Evolutionary conservation across 1,284 basidiomycete species (phyloP).

Genomic region (Leccinum solheimii): DNA sequence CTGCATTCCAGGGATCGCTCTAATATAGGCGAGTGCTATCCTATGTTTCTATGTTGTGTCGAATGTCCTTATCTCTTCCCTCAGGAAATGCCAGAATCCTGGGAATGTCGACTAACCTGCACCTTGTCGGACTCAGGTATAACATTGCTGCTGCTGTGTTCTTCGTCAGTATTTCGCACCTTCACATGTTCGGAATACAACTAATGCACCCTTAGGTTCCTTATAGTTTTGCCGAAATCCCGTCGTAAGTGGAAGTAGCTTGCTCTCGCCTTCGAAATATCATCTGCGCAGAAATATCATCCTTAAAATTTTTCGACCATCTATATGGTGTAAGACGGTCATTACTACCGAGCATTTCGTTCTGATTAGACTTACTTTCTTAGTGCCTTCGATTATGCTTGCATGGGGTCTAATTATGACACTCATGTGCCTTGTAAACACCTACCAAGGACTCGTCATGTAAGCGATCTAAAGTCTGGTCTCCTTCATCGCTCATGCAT

Average conservation of each 20-base stretch:
- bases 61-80: neutral
- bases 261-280: neutral
- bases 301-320: neutral
- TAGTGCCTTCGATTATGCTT: neutral
- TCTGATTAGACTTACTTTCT: neutral
- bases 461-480: neutral
- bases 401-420: neutral
- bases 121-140: neutral
- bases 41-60: neutral
- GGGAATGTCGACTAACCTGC: neutral
- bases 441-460: neutral
- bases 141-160: constrained; percentile 1
- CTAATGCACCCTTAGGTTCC: neutral
- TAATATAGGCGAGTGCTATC: neutral
- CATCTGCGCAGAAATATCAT: neutral
- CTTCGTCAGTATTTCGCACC: neutral
- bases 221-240: neutral
- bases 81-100: neutral
- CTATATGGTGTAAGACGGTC: neutral
- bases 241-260: neutral
- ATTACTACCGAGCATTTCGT: neutral
- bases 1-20: neutral
- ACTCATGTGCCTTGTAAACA: neutral
- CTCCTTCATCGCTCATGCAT: no score
- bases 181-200: neutral